Evolutionary conservation across 495 filamentous ascomycete species (phyloP), one percentile per base, ranked within the genome.

Genomic region (Xanthoparmelia taractica): DNA sequence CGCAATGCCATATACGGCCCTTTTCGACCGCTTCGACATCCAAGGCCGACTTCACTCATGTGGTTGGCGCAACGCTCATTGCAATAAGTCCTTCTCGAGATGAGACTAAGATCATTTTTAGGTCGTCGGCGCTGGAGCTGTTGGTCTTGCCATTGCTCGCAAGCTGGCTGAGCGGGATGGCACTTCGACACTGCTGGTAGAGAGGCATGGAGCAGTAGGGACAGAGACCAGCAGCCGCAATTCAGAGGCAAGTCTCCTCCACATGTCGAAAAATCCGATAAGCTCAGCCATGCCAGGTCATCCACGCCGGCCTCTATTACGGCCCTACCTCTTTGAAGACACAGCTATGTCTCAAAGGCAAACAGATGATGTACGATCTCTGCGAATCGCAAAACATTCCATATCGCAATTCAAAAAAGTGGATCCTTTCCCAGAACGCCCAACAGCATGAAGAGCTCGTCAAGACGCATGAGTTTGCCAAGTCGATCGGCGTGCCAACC

Each of bases 291-390:
- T 50, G 12, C 6, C 64, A 90, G 88, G 93, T 97, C 48, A 96
- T 97, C 62, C 94, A 98, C 69, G 94, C 89, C 2, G 95, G 95
- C 47, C 82, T 97, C 50, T 97, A 98, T 78, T 98, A 98, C 76
- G 88, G 88, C 41, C 71, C 80, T 25, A 70, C 73, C 43, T 85
- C 85, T 1, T 83, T 96, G 20, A 98, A 98, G 74, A 91, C 94
- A 0, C 73, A 73, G 2, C 85, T 98, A 58, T 98, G 94, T 75
- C 80, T 97, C 68, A 70, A 73, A 52, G 94, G 94, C 62, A 83
- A 84, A 58, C 68, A 86, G 47, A 77, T 89, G 74, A 77, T 98
- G 66, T 98, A 98, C 75, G 78, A 79, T 13, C 83, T 92, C 57
- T 97, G 93, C 79, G 70, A 76, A 1, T 72, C 75, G 25, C 75